Evolutionary conservation across 805 yeast genomes (phyloP), one percentile per base, ranked within the genome.

Genomic region (Pichia sporocuriosa): DNA sequence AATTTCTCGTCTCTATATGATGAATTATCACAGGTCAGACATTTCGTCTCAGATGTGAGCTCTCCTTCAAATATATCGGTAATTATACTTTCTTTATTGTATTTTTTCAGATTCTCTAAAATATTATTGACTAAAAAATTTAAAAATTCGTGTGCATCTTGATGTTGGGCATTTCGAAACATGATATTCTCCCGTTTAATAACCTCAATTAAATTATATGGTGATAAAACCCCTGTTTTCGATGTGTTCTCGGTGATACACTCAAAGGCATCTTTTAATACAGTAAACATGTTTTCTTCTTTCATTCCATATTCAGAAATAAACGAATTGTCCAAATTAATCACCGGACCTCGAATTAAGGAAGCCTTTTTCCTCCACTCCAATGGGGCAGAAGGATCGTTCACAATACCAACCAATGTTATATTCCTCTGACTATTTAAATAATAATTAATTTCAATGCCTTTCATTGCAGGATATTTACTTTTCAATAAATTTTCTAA

Each of bases 101-200:
- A 59, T 10, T 23, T 43, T 34, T 69, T 73, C 22, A 71, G 62
- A 15, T 83, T 70, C 48, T 84, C 88, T 12, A 73, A 65, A 16
- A 70, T 68, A 50, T 67, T 75, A 61, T 93, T 93, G 40, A 93
- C 67, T 51, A 89, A 59, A 56, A 84, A 89, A 59, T 89, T 90
- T 57, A 89, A 72, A 61, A 93, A 93, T 63, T 93, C 98, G 62
- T 93, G 98, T 5, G 97, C 97, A 67, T 93, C 98, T 58, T 93
- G 98, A 59, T 93, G 98, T 96, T 88, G 89, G 32, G 84, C 79
- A 43, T 87, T 81, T 47, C 95, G 70, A 61, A 93, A 93, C 53
- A 90, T 66, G 52, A 80, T 84, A 58, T 90, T 93, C 50, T 85
- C 89, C 43, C 74, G 74, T 59, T 87, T 90, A 41, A 90, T 67